Conservation (phyloP, 345 rosid species). For the Cardamine occulta region DNA sequence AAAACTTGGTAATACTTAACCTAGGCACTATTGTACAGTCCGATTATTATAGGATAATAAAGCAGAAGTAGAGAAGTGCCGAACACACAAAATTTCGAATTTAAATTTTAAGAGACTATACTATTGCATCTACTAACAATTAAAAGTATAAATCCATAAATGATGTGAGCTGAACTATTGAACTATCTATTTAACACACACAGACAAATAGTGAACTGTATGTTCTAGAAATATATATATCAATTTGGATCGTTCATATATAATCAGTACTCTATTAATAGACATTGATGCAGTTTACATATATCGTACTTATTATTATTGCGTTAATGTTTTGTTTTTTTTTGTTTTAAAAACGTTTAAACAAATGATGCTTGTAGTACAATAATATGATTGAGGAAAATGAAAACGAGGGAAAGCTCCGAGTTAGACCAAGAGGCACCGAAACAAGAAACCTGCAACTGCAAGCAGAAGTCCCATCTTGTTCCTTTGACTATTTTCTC, state of each 20-base stretch:
- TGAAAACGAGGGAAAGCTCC: slow-evolving; percentile 28
- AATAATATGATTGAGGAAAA: slow-evolving; percentile 31
- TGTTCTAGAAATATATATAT: neutral
- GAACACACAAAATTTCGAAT: neutral
- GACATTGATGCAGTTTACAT: neutral
- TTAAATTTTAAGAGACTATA: neutral
- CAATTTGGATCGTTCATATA: neutral
- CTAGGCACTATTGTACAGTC: neutral
- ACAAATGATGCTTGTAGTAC: slow-evolving; percentile 7
- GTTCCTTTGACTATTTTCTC: slow-evolving; percentile 44
- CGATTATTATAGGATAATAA: neutral
- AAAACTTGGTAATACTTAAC: neutral
- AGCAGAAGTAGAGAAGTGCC: too few species aligned
- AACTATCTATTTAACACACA: neutral
- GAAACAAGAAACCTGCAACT: slow-evolving; percentile 37
- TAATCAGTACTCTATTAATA: neutral
- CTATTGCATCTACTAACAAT: neutral
- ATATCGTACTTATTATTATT: neutral
- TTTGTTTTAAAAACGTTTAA: neutral
- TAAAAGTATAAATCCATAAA: neutral
- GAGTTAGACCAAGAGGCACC: slow-evolving; percentile 43
- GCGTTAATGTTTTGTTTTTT: neutral
- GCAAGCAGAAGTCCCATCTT: slow-evolving; percentile 47
- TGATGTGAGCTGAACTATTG: neutral
- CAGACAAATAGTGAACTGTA: neutral